phyloP scores from a whole-genome alignment of 129 eudicot genomes.

The Pulicaria dysenterica region DNA sequence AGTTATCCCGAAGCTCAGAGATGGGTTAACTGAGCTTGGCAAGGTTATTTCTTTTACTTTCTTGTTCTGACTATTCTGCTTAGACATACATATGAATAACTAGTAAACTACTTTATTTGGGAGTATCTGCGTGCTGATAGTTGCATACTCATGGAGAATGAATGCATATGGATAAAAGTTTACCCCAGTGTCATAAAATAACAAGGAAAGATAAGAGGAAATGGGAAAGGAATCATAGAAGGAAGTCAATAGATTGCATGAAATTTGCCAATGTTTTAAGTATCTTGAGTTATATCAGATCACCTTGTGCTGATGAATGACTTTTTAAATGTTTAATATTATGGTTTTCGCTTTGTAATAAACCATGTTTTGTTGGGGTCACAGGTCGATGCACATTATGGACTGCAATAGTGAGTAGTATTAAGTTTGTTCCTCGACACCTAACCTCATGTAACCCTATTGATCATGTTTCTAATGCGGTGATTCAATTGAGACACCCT shows the following conservation, averaged over 20 bases:
- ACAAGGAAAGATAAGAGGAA: not conserved
- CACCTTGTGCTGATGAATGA: not conserved
- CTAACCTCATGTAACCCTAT: too few relatives aligned
- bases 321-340: not conserved
- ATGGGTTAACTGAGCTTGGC: conserved; percentile 84
- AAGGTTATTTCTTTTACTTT: conserved; percentile 54
- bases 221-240: not conserved
- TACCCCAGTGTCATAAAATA: not conserved
- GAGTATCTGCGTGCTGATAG: not conserved
- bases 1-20: conserved; percentile 79
- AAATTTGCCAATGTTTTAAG: not conserved
- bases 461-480: too few relatives aligned
- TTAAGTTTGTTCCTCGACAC: too few relatives aligned
- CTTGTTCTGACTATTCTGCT: not conserved
- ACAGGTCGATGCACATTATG: not conserved
- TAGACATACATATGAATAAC: not conserved
- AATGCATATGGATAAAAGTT: not conserved
- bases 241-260: not conserved
- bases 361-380: not conserved
- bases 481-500: not conserved
- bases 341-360: not conserved
- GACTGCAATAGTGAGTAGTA: not conserved
- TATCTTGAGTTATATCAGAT: not conserved
- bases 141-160: not conserved
- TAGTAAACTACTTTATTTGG: not conserved